Base-by-base conservation (phyloP, 2,329 filamentous ascomycete genomes). In the Penicillium sp. region DNA sequence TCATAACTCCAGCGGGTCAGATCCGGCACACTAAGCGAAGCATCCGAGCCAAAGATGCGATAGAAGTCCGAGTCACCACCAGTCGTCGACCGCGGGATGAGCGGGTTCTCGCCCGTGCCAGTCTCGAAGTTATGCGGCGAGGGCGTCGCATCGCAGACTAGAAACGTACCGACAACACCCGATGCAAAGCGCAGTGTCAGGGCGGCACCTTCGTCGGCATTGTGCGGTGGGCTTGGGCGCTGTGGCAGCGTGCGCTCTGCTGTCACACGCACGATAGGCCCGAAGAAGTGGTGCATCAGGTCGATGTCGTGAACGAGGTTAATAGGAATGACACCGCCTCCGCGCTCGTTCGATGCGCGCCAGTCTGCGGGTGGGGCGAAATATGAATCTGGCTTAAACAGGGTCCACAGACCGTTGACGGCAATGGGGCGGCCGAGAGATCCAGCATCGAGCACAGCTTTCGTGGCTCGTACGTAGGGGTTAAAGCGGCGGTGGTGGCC, bases 261-360 rank as follows among this genome's bases (percentile, higher is more conserved):
- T 34, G 80, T 77, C 0, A 85, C 78, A 0, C 78, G 71, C 0
- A 65, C 63, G 27, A 86, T 80, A 0, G 80, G 77, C 0, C 82
- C 82, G 27, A 86, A 76, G 1, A 85, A 69, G 65, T 80, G 79
- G 45, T 85, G 82, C 18, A 86, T 69, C 0, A 84, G 68, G 56
- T 86, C 83, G 38, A 86, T 71, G 47, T 86, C 83, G 61, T 86
- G 83, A n/a, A 85, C 77, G 41, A 86, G 69, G 61, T 86, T 86
- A 56, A 85, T 85, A 3, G 80, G 69, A 8, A 85, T 69, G 0
- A 80, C 77, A 0, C 82, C 82, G 3, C 82, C 82, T 1, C 77
- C 79, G 3, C 72, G 65, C 6, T 64, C 67, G 3, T 68, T 62
- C 7, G 58, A 60, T 5, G 75, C 72, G 15, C 80, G 75, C 82